These are phyloP conservation scores for Ascoidea asiatica DNA, from an alignment of 805 yeast genomes.

Conservation along the genomic window DNA sequence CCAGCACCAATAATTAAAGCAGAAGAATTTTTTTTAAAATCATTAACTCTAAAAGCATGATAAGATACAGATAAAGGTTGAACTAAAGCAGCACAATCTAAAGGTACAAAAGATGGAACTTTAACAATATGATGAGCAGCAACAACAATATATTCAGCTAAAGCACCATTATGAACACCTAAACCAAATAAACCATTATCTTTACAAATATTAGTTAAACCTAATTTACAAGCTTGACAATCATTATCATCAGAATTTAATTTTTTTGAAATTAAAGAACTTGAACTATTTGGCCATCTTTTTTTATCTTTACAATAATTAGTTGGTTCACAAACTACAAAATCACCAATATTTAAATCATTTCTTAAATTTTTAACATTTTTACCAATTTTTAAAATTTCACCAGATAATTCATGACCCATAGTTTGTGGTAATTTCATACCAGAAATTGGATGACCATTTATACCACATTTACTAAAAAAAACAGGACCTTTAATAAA, in stretches of 20 bases:
- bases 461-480: slow-evolving; percentile 20
- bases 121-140: slow-evolving; percentile 25
- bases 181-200: slow-evolving; percentile 31
- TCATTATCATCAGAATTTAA: slow-evolving; percentile 6
- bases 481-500: slow-evolving; percentile 45
- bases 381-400: slow-evolving; percentile 29
- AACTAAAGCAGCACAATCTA: slow-evolving; percentile 41
- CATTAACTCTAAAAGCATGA: slow-evolving; percentile 39
- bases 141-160: slow-evolving; percentile 30
- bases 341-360: slow-evolving; percentile 36
- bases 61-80: slow-evolving; percentile 46
- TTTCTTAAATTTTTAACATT: slow-evolving; percentile 23
- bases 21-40: slow-evolving; percentile 27
- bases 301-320: slow-evolving; percentile 27
- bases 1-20: slow-evolving; percentile 48
- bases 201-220: slow-evolving; percentile 31
- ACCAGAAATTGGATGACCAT: slow-evolving; percentile 25
- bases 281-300: slow-evolving; percentile 14
- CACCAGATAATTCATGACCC: slow-evolving; percentile 45
- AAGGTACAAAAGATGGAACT: slow-evolving; percentile 25
- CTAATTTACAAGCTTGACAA: slow-evolving; percentile 30
- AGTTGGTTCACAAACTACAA: slow-evolving; percentile 39
- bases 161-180: slow-evolving; percentile 35
- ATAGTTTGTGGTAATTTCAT: slow-evolving; percentile 29
- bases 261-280: no score